Percentiles rank a stretch among this genome's conserved stretches.
These are phyloP conservation scores for Pseudomassariella vexata DNA, from an alignment of 2,329 filamentous ascomycete species.

Conservation along the genomic window DNA sequence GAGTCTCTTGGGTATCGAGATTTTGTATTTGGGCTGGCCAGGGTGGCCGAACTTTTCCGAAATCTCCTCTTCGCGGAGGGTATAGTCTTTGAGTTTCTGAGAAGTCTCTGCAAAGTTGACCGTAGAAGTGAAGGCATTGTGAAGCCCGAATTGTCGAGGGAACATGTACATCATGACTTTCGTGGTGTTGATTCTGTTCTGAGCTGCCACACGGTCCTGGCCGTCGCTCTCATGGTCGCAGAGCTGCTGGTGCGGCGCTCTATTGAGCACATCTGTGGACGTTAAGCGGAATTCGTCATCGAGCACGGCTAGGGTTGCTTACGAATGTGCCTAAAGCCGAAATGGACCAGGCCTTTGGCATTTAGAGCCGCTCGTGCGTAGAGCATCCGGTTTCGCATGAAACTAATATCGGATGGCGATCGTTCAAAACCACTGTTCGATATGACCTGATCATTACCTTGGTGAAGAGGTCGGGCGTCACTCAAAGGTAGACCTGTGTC, in stretches of 20 bases:
- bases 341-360: conserved; percentile 58
- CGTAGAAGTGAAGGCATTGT: conserved; percentile 81
- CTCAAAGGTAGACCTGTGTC: conserved; percentile 44
- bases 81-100: conserved; percentile 79
- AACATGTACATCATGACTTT: conserved; percentile 91
- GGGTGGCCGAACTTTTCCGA: conserved; percentile 26
- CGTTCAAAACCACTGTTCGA: conserved; percentile 16
- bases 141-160: conserved; percentile 79
- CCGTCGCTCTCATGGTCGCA: conserved; percentile 6
- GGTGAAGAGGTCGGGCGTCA: conserved; percentile 34
- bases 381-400: conserved; percentile 79
- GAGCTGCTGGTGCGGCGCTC: conserved; percentile 40
- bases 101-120: conserved; percentile 60
- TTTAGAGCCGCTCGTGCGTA: conserved; percentile 74
- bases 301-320: conserved; percentile 28
- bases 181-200: conserved; percentile 48
- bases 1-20: conserved; percentile 58
- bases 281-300: conserved; percentile 8
- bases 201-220: conserved; percentile 6
- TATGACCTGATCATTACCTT: too few species aligned
- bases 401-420: conserved; percentile 55
- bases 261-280: conserved; percentile 71
- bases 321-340: conserved; percentile 80
- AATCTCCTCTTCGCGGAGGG: conserved; percentile 79
- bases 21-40: conserved; percentile 23